Evolutionary conservation across 2,329 filamentous ascomycete genomes (phyloP).

Genomic region (Trichophyton equinum): DNA sequence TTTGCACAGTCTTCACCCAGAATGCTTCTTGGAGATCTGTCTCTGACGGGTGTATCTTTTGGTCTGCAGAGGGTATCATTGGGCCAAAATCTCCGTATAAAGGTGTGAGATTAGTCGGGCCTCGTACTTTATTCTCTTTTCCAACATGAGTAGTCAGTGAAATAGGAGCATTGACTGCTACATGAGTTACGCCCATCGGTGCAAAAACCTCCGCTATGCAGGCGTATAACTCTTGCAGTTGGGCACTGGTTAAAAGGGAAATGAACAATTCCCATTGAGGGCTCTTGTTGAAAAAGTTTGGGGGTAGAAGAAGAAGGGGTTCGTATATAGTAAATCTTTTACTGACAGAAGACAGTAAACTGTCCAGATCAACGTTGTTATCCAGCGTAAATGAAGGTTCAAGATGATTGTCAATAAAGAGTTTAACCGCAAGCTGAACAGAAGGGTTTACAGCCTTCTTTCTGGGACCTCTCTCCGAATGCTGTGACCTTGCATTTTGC

Average conservation of each 20-base stretch:
- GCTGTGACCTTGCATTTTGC: background rate
- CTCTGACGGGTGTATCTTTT: conserved; percentile 21
- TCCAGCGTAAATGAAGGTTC: conserved; percentile 13
- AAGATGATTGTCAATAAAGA: conserved; percentile 20
- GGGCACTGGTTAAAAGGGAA: conserved; percentile 11
- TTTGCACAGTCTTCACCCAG: conserved; percentile 69
- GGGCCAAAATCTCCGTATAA: conserved; percentile 66
- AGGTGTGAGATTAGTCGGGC: conserved; percentile 56
- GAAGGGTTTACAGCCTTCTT: conserved; percentile 15
- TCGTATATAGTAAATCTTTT: conserved; percentile 45
- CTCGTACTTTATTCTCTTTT: conserved; percentile 57
- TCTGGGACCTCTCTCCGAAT: background rate
- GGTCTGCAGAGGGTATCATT: conserved; percentile 8
- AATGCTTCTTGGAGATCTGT: conserved; percentile 54
- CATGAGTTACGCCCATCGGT: conserved; percentile 36
- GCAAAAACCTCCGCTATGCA: conserved; percentile 32
- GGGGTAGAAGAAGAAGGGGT: conserved; percentile 45
- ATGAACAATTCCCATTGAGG: conserved; percentile 22
- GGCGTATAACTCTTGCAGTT: conserved; percentile 29
- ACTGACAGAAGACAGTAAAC: conserved; percentile 20
- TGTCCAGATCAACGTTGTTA: background rate
- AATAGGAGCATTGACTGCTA: conserved; percentile 49
- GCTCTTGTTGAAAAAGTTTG: conserved; percentile 32
- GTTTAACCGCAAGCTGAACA: conserved; percentile 22
- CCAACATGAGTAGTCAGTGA: conserved; percentile 22